Evolutionary conservation across 345 rosid genomes (phyloP).

Genomic region (Clausena lansium): DNA sequence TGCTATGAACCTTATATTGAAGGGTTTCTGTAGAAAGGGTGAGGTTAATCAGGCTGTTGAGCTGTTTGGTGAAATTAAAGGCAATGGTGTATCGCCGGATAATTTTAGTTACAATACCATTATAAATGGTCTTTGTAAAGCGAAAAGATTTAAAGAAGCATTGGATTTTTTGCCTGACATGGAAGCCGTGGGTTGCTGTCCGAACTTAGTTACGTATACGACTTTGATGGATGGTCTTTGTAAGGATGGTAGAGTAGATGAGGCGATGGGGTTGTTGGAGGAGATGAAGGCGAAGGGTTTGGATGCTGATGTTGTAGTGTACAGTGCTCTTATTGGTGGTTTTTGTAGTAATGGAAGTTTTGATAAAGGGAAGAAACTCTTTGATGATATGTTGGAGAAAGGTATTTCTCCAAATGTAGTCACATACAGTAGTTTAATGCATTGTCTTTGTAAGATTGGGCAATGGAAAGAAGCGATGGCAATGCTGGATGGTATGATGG

Average conservation of each 20-base stretch:
- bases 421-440: constrained; percentile 38
- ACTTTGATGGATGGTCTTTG: constrained; percentile 61
- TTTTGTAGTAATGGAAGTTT: constrained; percentile 31
- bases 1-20: constrained; percentile 45
- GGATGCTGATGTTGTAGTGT: constrained; percentile 43
- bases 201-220: constrained; percentile 41
- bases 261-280: constrained; percentile 38
- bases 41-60: constrained; percentile 32
- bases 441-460: constrained; percentile 48
- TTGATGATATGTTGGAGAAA: constrained; percentile 46
- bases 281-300: constrained; percentile 48
- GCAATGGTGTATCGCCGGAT: constrained; percentile 33
- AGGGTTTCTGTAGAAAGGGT: constrained; percentile 48
- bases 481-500: constrained; percentile 42
- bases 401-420: constrained; percentile 44
- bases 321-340: constrained; percentile 32
- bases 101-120: constrained; percentile 47
- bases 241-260: constrained; percentile 47
- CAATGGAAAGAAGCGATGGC: constrained; percentile 44
- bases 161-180: constrained; percentile 37
- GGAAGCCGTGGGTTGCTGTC: constrained; percentile 37
- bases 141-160: constrained; percentile 38
- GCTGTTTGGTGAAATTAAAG: constrained; percentile 44
- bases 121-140: constrained; percentile 51
- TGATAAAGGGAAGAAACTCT: constrained; percentile 38